A percentile compares a stretch with the other conserved stretches of the same genome.
These are phyloP conservation scores for Scedosporium boydii DNA, from an alignment of 2,329 filamentous ascomycete genomes.

Conservation along the genomic window DNA sequence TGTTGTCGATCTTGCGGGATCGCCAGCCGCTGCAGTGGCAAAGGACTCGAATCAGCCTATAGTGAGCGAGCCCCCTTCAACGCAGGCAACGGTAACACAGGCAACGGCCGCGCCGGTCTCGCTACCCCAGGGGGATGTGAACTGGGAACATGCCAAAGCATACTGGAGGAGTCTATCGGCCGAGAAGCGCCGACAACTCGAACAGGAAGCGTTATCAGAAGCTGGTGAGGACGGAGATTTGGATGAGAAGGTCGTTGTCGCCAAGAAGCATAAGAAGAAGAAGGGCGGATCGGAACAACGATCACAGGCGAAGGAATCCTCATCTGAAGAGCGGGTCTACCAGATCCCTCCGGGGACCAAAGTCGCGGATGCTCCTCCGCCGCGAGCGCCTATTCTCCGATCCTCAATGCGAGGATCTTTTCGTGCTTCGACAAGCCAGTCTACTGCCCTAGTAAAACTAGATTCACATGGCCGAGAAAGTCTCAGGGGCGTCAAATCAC, in stretches of 20 bases:
- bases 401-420: not conserved
- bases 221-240: conserved; percentile 37
- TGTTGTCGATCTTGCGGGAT: not conserved
- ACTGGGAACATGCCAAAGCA: conserved; percentile 60
- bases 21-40: not conserved
- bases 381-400: not conserved
- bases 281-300: conserved; percentile 28
- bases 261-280: conserved; percentile 20
- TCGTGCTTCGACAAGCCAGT: not conserved
- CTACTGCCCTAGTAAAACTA: not conserved
- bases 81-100: not conserved
- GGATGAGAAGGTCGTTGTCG: conserved; percentile 22
- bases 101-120: not conserved
- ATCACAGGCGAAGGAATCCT: conserved; percentile 6
- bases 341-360: conserved; percentile 27
- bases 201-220: conserved; percentile 46
- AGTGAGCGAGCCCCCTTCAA: not conserved
- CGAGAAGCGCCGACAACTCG: conserved; percentile 53
- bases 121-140: conserved; percentile 20
- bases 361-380: conserved; percentile 12
- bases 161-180: conserved; percentile 60
- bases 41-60: conserved; percentile 9
- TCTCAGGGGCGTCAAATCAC: not conserved
- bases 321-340: conserved; percentile 21
- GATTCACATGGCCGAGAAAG: not conserved